phyloP scores from a whole-genome alignment of 768 basidiomycete species.

The Suillus brevipes region DNA sequence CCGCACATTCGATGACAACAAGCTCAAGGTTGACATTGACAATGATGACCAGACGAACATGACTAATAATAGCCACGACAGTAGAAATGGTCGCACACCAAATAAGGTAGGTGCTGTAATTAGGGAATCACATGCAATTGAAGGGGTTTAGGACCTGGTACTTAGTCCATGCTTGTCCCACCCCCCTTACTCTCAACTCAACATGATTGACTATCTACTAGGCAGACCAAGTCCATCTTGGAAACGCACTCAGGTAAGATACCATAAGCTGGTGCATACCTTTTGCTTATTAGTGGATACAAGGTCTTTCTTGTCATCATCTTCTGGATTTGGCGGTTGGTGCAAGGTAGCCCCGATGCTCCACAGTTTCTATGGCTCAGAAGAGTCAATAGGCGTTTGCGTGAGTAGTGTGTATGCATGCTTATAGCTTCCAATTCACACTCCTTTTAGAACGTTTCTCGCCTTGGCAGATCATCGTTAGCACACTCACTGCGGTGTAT shows the following conservation, averaged over 20 bases:
- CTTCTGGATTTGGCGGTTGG: slow-evolving; percentile 88
- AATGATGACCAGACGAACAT: slow-evolving; percentile 7
- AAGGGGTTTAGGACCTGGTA: neutral
- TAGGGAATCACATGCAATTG: slow-evolving; percentile 36
- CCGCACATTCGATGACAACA: neutral
- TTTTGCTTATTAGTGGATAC: slow-evolving; percentile 8
- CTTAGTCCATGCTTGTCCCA: neutral
- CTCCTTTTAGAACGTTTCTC: slow-evolving; percentile 67
- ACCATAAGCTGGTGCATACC: neutral
- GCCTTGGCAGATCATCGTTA: slow-evolving; percentile 94
- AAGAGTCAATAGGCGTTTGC: slow-evolving; percentile 54
- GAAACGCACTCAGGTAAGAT: slow-evolving; percentile 77
- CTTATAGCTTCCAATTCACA: neutral
- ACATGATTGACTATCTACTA: slow-evolving; percentile 92
- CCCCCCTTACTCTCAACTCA: slow-evolving; percentile 9
- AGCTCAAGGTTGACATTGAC: no score
- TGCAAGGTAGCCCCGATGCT: slow-evolving; percentile 59
- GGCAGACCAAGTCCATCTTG: slow-evolving; percentile 88
- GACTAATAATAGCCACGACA: neutral
- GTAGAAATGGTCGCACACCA: slow-evolving; percentile 8
- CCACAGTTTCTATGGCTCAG: slow-evolving; percentile 70
- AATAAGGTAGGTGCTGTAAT: slow-evolving; percentile 20
- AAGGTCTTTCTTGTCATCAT: slow-evolving; percentile 88
- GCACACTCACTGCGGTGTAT: slow-evolving; percentile 83
- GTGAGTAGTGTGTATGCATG: slow-evolving; percentile 40